Evolutionary conservation across 169 alveolate species (phyloP).

Genomic region (Neospora caninum): DNA sequence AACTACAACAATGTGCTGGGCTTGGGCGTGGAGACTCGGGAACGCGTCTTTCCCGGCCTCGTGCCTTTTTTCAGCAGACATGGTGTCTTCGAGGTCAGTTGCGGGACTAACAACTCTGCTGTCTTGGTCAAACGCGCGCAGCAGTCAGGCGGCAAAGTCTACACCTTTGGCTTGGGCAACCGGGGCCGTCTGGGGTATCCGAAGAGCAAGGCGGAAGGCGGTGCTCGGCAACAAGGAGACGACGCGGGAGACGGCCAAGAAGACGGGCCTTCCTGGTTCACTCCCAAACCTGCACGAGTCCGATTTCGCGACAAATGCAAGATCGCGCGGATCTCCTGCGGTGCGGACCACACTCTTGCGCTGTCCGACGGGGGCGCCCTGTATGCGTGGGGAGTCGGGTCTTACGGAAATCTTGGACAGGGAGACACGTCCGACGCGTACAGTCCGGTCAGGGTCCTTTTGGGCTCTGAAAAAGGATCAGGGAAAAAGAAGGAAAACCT

Average conservation of each 20-base stretch:
- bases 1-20: constrained; percentile 59
- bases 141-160: constrained; percentile 77
- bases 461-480: background rate
- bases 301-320: constrained; percentile 71
- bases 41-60: constrained; percentile 50
- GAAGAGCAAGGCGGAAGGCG: constrained; percentile 20
- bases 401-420: constrained; percentile 80
- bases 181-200: constrained; percentile 81
- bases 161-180: constrained; percentile 82
- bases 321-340: constrained; percentile 79
- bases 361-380: constrained; percentile 78
- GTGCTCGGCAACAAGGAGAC: background rate
- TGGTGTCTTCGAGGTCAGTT: constrained; percentile 35
- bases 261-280: constrained; percentile 80
- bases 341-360: constrained; percentile 83
- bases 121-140: constrained; percentile 45
- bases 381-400: constrained; percentile 85
- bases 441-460: constrained; percentile 69
- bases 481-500: background rate
- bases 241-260: background rate
- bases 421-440: constrained; percentile 74
- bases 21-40: constrained; percentile 42
- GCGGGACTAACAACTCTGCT: constrained; percentile 57
- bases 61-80: constrained; percentile 29
- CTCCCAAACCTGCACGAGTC: constrained; percentile 80